Conservation (phyloP, 2,329 filamentous ascomycete species). For the Aspergillus puulaauensis region DNA sequence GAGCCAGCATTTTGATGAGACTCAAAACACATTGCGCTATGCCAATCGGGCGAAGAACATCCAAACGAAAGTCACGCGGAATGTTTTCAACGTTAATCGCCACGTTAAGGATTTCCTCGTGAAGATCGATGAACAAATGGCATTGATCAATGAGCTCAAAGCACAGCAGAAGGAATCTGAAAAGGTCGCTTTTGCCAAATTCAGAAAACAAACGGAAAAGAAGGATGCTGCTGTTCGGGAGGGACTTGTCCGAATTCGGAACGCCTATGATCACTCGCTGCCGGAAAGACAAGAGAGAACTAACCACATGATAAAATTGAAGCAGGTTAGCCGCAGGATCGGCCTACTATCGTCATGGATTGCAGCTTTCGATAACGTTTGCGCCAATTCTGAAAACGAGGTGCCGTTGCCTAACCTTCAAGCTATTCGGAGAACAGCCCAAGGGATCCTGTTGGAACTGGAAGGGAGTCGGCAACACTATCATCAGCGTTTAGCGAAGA, state of each 20-base stretch:
- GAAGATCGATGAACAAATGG: constrained; percentile 98
- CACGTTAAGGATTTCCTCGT: constrained; percentile 99
- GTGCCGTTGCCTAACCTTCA: constrained; percentile 65
- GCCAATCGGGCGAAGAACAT: constrained; percentile 99
- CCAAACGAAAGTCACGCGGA: constrained; percentile 98
- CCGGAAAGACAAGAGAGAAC: constrained; percentile 76
- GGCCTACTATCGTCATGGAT: constrained; percentile 88
- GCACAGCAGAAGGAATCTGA: constrained; percentile 90
- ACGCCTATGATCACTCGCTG: constrained; percentile 78
- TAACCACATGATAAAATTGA: constrained; percentile 76
- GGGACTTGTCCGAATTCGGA: constrained; percentile 74
- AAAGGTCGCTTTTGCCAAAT: constrained; percentile 77
- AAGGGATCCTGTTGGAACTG: constrained; percentile 83
- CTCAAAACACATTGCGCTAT: constrained; percentile 95
- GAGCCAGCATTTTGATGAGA: constrained; percentile 95
- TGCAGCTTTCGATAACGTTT: constrained; percentile 82
- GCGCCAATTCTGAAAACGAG: constrained; percentile 68
- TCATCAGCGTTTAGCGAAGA: constrained; percentile 76
- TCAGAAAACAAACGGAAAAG: constrained; percentile 87
- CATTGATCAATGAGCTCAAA: constrained; percentile 93
- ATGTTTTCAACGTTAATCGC: constrained; percentile 97
- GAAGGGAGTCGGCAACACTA: constrained; percentile 89
- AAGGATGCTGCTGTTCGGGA: constrained; percentile 73
- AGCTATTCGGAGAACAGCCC: constrained; percentile 81
- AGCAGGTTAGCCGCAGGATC: constrained; percentile 81